Evolutionary conservation across 176 grass and related monocot genomes (phyloP).

Genomic region (Triticum dicoccoides): DNA sequence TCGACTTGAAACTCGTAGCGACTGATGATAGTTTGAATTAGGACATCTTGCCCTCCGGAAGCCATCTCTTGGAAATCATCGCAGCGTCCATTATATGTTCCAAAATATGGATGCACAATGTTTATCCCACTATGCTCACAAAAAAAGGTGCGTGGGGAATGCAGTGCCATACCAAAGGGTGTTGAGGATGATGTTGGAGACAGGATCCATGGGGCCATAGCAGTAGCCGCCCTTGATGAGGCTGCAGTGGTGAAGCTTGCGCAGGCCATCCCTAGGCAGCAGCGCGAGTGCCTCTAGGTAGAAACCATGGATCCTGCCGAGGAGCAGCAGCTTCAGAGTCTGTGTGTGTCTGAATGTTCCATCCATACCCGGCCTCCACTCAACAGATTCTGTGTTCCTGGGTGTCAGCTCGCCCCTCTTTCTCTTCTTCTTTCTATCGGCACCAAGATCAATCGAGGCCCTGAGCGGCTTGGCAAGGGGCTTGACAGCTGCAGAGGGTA

Average conservation of each 20-base stretch:
- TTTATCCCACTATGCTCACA: slow-evolving; percentile 12
- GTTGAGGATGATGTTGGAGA: slow-evolving; percentile 25
- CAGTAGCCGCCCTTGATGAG: not conserved
- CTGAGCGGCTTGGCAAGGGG: not conserved
- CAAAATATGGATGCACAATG: slow-evolving; percentile 5
- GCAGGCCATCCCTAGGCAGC: not conserved
- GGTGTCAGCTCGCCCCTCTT: not conserved
- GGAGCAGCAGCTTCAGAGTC: not conserved
- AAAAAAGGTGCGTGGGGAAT: not conserved
- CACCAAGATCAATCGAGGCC: not conserved
- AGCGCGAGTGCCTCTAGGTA: not conserved
- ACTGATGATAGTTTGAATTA: not conserved
- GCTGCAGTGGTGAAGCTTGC: not conserved
- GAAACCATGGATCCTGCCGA: not conserved
- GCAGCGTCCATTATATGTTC: not conserved
- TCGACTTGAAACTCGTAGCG: not conserved
- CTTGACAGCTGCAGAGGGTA: not conserved
- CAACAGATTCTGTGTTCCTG: not conserved
- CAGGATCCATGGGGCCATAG: not conserved
- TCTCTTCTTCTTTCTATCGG: not conserved
- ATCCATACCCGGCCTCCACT: not conserved
- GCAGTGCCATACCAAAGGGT: not conserved
- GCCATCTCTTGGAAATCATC: slow-evolving; percentile 7
- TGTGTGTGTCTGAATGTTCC: not conserved
- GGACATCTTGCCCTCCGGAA: not conserved